Evolutionary conservation across 805 yeast species (phyloP).

Genomic region (Schizosaccharomyces cryophilus): DNA sequence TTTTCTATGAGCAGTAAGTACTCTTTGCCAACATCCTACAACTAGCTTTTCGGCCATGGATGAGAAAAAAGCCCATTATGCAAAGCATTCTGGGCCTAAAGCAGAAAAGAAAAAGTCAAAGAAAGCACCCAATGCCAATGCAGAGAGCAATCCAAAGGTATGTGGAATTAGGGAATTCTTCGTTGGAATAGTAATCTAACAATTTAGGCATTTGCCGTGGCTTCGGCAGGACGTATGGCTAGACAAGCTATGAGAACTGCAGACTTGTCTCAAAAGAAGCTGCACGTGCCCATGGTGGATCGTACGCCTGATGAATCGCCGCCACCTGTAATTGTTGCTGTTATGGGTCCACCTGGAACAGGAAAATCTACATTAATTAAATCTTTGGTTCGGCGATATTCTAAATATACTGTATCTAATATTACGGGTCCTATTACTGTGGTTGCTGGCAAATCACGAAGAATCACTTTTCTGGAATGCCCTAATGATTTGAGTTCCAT

Average conservation of each 20-base stretch:
- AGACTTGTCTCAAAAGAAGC: conserved; percentile 57
- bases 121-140: neutral
- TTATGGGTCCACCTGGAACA: conserved; percentile 97
- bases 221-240: neutral
- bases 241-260: conserved; percentile 28
- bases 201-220: neutral
- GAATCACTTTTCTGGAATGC: conserved; percentile 82
- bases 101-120: neutral
- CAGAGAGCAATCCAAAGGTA: neutral
- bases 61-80: neutral
- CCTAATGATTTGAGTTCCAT: conserved; percentile 79
- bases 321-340: conserved; percentile 70
- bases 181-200: neutral
- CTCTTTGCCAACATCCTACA: neutral
- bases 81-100: conserved; percentile 1
- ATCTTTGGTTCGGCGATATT: conserved; percentile 62
- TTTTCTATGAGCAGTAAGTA: neutral
- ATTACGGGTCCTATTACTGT: conserved; percentile 91
- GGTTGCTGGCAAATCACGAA: conserved; percentile 70
- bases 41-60: neutral
- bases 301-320: conserved; percentile 94
- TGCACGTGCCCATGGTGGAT: conserved; percentile 94
- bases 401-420: conserved; percentile 67
- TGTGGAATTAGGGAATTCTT: neutral
- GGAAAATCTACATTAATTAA: conserved; percentile 86